These are phyloP conservation scores for Dioscorea alata DNA, from an alignment of 106 monocot species.

Conservation along the genomic window DNA sequence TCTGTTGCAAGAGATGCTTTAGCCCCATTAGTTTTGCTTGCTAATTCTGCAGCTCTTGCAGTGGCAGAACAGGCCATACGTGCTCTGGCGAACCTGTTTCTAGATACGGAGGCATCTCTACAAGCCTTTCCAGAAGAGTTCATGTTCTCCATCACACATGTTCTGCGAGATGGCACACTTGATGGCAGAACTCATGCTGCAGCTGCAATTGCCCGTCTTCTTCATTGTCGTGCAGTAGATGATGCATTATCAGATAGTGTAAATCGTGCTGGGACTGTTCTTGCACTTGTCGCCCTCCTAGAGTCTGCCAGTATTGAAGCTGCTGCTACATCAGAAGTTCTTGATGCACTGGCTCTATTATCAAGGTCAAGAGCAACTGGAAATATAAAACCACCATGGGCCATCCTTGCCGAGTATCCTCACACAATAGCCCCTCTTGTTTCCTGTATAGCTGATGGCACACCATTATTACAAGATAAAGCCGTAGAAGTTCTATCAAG, in stretches of 20 bases:
- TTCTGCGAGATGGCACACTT: conserved; percentile 70
- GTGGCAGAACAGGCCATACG: conserved; percentile 86
- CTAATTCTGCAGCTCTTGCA: conserved; percentile 67
- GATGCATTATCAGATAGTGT: conserved; percentile 43
- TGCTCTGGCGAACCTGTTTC: conserved; percentile 90
- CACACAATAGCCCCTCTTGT: conserved; percentile 65
- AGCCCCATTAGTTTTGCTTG: conserved; percentile 45
- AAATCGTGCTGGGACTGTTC: conserved; percentile 76
- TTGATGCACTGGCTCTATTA: conserved; percentile 72
- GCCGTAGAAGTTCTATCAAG: conserved; percentile 82
- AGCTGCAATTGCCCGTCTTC: conserved; percentile 81
- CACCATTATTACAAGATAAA: conserved; percentile 73
- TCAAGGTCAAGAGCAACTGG: conserved; percentile 42
- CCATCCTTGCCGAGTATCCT: conserved; percentile 64
- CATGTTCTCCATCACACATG: conserved; percentile 63
- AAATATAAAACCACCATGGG: conserved; percentile 51
- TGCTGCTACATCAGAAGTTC: conserved; percentile 81
- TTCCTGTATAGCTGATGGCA: conserved; percentile 65
- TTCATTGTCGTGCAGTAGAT: conserved; percentile 50
- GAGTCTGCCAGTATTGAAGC: conserved; percentile 60
- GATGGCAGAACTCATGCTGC: conserved; percentile 93
- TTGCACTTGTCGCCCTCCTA: conserved; percentile 72
- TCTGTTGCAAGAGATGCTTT: conserved; percentile 54
- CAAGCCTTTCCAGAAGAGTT: conserved; percentile 66
- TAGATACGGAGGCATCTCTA: conserved; percentile 60